phyloP scores from a whole-genome alignment of 1,284 basidiomycete species.

The Golubevia sp. region DNA sequence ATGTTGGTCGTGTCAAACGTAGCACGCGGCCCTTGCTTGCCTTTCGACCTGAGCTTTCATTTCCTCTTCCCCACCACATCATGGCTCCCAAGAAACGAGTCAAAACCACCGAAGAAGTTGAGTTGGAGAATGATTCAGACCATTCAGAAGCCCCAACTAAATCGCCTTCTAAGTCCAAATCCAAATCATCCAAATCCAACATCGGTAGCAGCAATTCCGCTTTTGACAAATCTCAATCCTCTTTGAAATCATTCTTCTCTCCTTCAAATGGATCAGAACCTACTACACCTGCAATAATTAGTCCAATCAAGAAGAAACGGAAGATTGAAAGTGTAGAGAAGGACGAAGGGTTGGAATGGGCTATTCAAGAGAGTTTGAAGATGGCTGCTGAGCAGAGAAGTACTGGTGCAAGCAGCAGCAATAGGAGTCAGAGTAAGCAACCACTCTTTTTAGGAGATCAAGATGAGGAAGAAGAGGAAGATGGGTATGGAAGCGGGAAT shows the following conservation, averaged over 20 bases:
- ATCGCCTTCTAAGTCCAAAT: background rate
- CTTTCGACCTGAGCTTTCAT: too few relatives aligned
- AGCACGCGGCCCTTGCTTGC: too few relatives aligned
- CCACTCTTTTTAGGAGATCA: too few relatives aligned
- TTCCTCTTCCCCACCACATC: too few relatives aligned
- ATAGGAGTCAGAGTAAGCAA: too few relatives aligned
- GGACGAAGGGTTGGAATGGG: slow-evolving; percentile 16
- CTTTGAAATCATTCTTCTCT: background rate
- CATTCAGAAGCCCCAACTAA: background rate
- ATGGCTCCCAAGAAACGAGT: background rate
- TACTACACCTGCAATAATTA: background rate
- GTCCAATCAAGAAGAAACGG: background rate
- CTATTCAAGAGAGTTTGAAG: slow-evolving; percentile 13
- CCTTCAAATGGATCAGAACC: background rate
- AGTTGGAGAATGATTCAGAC: background rate
- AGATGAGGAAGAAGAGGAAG: too few relatives aligned
- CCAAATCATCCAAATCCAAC: background rate
- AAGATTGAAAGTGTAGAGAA: background rate
- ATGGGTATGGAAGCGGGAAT: too few relatives aligned
- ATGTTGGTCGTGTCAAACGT: too few relatives aligned
- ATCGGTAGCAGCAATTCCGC: too few relatives aligned
- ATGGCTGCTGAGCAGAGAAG: background rate
- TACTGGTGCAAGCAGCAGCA: too few relatives aligned
- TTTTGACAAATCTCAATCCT: background rate
- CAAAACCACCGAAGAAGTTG: background rate